Percentiles rank a stretch among this genome's conserved stretches.
Evolutionary conservation across 805 yeast genomes (phyloP).

Genomic region (Yarrowia deformans): DNA sequence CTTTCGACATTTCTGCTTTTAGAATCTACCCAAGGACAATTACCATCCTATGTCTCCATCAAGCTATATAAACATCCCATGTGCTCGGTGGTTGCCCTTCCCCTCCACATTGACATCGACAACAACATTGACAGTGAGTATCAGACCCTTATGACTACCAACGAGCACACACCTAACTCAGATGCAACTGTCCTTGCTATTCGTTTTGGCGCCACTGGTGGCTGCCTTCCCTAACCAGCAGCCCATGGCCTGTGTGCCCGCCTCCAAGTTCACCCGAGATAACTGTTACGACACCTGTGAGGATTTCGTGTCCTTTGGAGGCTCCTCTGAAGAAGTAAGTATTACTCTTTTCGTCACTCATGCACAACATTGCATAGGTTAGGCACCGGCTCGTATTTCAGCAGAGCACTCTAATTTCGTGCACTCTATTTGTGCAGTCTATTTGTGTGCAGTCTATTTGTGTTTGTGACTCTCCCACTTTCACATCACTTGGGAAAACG

Average conservation of each 20-base stretch:
- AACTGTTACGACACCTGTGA: background rate
- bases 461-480: background rate
- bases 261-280: background rate
- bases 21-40: background rate
- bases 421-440: background rate
- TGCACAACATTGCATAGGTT: background rate
- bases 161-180: background rate
- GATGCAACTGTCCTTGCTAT: constrained; percentile 1
- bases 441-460: background rate
- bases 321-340: constrained; percentile 1
- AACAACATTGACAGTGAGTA: background rate
- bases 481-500: background rate
- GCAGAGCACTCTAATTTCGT: background rate
- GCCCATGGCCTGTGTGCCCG: background rate
- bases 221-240: background rate
- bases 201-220: background rate
- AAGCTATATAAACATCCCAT: background rate
- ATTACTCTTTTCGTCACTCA: background rate
- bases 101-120: background rate
- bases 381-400: background rate
- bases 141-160: too few species aligned
- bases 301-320: background rate
- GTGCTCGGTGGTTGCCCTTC: background rate
- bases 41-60: background rate
- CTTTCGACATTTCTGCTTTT: background rate